Conservation (phyloP, 2,329 filamentous ascomycete species). For the Dactylellina sp. region DNA sequence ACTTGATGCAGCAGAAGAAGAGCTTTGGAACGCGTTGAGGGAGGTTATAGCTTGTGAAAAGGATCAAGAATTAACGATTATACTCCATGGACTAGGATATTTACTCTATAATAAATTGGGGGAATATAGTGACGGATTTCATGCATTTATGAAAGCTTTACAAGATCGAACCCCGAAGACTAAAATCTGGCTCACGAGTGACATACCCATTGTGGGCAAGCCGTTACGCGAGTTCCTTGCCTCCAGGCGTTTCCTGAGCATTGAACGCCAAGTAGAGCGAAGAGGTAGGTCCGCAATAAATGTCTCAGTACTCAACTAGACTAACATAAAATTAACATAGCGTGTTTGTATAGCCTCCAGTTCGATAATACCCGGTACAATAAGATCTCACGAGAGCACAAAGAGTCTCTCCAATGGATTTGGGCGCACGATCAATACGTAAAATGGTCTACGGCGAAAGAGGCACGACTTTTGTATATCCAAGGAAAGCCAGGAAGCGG, state of each 20-base stretch:
- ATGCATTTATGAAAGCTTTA: neutral
- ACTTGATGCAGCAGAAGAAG: neutral
- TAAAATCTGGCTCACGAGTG: slow-evolving; percentile 8
- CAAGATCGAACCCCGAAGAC: neutral
- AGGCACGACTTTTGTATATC: slow-evolving; percentile 25
- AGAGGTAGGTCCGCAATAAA: neutral
- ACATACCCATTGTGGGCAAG: no score
- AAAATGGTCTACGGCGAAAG: neutral
- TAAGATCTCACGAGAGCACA: neutral
- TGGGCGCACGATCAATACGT: slow-evolving; percentile 1
- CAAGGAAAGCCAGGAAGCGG: slow-evolving; percentile 57
- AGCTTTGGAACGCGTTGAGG: neutral
- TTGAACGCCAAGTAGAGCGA: slow-evolving; percentile 1
- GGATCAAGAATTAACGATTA: neutral
- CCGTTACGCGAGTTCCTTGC: no score
- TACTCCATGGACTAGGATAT: neutral
- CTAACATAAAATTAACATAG: slow-evolving; percentile 1
- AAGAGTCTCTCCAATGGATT: slow-evolving; percentile 9
- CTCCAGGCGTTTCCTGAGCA: neutral
- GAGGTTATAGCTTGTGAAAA: neutral
- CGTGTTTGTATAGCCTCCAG: neutral
- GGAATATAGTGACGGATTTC: neutral
- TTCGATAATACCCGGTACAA: slow-evolving; percentile 18
- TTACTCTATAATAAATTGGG: neutral
- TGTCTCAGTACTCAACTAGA: neutral